Base-by-base conservation (phyloP, 495 filamentous ascomycete genomes). In the Ramalina peruviana region DNA sequence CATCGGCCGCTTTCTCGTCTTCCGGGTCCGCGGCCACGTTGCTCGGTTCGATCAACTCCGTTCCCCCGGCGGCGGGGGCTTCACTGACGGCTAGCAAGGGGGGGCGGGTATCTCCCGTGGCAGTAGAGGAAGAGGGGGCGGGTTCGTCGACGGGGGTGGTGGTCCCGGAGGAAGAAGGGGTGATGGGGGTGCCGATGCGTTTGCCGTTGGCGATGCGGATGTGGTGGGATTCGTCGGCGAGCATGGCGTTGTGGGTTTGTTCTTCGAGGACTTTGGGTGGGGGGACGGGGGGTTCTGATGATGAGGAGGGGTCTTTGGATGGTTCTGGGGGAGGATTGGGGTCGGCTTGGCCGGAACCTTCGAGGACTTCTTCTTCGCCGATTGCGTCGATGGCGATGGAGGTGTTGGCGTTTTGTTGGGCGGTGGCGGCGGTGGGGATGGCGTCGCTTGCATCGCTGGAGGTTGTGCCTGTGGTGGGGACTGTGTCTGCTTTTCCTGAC, bases 401-500 rank as follows among this genome's bases (percentile, higher is more conserved):
- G 4, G 23, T 39, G 17, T 42, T 51, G 12, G 53, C 43, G 9
- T n/a, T 21, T 11, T 37, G 3, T n/a, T 43, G 23, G 3, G 20
- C 53, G 30, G 36, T 19, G 13, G 40, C 20, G 1, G 26, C 25
- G 9, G 3, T 48, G 23, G 19, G 37, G 25, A 33, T 21, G 6
- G 33, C n/a, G 13, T 7, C 6, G 4, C 42, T 7, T 19, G 4
- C 4, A 23, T 20, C 13, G 3, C 26, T 44, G 5, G 6, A 9
- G 16, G 1, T 23, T 44, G 42, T 13, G 2, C 27, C 21, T 25
- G 27, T 51, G 15, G 13, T 23, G 5, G 53, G 33, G 11, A 52
- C 39, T 2, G 20, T 27, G 16, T 59, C 56, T 6, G 48, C 57
- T 26, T 60, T 58, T 16, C 53, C 50, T 33, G 52, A 43, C 0